Percentiles rank a stretch among this genome's conserved stretches.
phyloP scores from a whole-genome alignment of 345 rosid species.

The Cardamine chenopodiifolia region DNA sequence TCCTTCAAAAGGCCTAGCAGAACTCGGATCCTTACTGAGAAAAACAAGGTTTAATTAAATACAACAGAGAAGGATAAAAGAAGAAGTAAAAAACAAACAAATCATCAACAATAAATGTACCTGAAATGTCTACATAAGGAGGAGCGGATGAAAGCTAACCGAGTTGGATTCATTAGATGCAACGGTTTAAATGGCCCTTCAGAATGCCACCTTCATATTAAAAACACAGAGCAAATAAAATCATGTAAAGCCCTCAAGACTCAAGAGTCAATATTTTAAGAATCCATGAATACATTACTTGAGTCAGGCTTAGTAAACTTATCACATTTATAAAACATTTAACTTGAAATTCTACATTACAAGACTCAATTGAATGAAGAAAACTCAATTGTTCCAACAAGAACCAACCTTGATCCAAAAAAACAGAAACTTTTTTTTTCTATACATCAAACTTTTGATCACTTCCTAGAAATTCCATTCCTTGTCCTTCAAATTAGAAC shows the following conservation, averaged over 20 bases:
- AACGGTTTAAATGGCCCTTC: conserved; percentile 90
- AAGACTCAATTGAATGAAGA: conserved; percentile 11
- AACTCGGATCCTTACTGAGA: conserved; percentile 72
- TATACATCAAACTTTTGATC: conserved; percentile 1
- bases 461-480: background rate
- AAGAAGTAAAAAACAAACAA: background rate
- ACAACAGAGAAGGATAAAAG: background rate
- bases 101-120: conserved; percentile 36
- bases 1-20: conserved; percentile 85
- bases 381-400: background rate
- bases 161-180: conserved; percentile 81
- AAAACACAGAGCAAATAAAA: background rate
- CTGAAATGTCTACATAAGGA: conserved; percentile 84
- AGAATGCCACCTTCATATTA: conserved; percentile 78
- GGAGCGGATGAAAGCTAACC: conserved; percentile 92
- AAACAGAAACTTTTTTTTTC: background rate
- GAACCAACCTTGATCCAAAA: background rate
- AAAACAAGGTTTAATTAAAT: background rate
- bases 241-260: background rate
- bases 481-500: background rate
- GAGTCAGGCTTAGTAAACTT: background rate
- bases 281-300: background rate
- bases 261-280: background rate
- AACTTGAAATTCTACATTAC: background rate
- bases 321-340: background rate